Evolutionary conservation across 768 basidiomycete species (phyloP).

Genomic region (Nidularia sp.): DNA sequence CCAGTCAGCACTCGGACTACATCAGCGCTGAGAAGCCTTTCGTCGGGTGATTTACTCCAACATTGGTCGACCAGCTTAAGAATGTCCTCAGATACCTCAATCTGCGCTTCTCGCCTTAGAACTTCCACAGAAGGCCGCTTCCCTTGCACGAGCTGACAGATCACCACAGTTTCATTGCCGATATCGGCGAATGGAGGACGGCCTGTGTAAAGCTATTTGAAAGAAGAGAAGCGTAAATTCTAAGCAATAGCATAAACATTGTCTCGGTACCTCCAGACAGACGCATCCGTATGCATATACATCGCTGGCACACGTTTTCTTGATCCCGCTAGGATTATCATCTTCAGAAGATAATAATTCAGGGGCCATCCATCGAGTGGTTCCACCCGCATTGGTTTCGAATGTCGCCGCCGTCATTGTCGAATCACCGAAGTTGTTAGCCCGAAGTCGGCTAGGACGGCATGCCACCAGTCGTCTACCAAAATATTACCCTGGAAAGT

Average conservation of each 20-base stretch:
- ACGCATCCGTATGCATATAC: constrained; percentile 24
- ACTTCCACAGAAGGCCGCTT: neutral
- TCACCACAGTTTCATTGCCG: neutral
- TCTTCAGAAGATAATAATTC: constrained; percentile 16
- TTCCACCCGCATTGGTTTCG: constrained; percentile 10
- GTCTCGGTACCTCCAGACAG: constrained; percentile 13
- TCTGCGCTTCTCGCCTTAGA: neutral
- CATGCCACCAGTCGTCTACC: constrained; percentile 11
- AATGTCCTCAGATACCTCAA: no score
- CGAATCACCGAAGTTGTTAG: constrained; percentile 15
- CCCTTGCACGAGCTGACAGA: neutral
- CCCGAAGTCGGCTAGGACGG: constrained; percentile 24
- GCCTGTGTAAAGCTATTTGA: constrained; percentile 13
- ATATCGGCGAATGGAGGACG: constrained; percentile 9
- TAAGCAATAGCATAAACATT: neutral
- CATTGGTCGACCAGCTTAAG: no score
- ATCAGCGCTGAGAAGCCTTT: no score
- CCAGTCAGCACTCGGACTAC: no score
- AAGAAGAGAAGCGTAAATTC: neutral
- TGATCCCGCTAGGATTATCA: constrained; percentile 8
- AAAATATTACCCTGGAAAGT: constrained; percentile 17
- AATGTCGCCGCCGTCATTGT: constrained; percentile 7
- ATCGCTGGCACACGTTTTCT: constrained; percentile 15
- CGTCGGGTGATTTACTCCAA: no score
- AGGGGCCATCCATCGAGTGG: constrained; percentile 24